Base-by-base conservation (phyloP, 2,329 filamentous ascomycete genomes). In the Rhynchosporium secalis region DNA sequence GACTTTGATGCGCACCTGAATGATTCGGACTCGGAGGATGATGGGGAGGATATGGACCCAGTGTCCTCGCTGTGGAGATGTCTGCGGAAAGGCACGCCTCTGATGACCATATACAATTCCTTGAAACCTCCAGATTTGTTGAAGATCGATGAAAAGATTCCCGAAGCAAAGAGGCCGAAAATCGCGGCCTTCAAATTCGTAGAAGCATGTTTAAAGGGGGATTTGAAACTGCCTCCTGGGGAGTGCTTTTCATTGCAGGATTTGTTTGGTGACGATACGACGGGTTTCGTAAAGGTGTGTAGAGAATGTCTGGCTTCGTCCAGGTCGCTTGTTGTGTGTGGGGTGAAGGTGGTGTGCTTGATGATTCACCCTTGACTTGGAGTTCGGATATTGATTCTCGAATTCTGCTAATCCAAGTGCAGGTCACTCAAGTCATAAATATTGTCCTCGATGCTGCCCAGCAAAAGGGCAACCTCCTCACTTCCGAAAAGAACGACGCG, bases 241-340 rank as follows among this genome's bases (percentile, higher is more conserved):
- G 92, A 96, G 65, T 93, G 91, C 72, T 98, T 98, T 76, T 90
- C 96, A 71, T 89, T 99, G 70, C 90, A 86, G 62, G 94, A 99
- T 76, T 80, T 98, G 51, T 93, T 95, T 76, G 91, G 92, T 59
- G 92, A 93, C 71, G 96, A 97, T 76, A 99, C 95, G 1, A 97
- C 92, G 49, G 95, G 95, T 3, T 98, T 99, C 75, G 92, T 97
- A 69, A 98, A 98, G 84, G 91, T 92, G 74, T 43, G 71, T 70
- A 36, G 38, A 29, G 56, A 33, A 40, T 15, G 38, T 41, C 9
- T 31, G 26, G 40, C 15, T 48, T 56, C 9, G 13, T 33, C 29
- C 28, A 51, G 29, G 28, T 29, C 31, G 43, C 36, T n/a, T 13
- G 41, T 46, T 31, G 20, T 6, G 9, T 31, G 26, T 45, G 13